phyloP scores from a whole-genome alignment of 176 grass and related monocot genomes.

The Thinopyrum elongatum region DNA sequence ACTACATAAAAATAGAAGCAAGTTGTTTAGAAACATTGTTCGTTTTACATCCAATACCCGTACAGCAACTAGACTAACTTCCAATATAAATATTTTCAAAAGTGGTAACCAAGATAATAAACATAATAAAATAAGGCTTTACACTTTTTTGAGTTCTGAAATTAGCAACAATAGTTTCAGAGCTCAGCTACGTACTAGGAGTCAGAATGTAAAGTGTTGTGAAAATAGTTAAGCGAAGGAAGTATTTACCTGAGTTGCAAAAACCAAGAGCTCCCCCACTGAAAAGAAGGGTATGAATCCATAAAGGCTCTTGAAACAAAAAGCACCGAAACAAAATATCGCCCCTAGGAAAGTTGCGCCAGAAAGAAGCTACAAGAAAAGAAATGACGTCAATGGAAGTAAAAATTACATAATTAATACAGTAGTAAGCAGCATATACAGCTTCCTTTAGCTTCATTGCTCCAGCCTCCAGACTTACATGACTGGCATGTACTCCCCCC shows the following conservation, averaged over 20 bases:
- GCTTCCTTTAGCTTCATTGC: not conserved
- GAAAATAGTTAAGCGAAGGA: not conserved
- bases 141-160: not conserved
- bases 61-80: slow-evolving; percentile 13
- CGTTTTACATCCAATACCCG: not conserved
- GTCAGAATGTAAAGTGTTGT: not conserved
- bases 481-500: not conserved
- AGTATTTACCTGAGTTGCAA: slow-evolving; percentile 87
- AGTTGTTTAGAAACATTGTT: not conserved
- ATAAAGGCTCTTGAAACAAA: slow-evolving; percentile 99
- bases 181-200: not conserved
- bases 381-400: slow-evolving; percentile 3
- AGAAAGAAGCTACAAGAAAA: slow-evolving; percentile 76
- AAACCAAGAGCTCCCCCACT: slow-evolving; percentile 84
- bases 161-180: slow-evolving; percentile 5
- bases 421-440: slow-evolving; percentile 12
- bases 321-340: slow-evolving; percentile 93
- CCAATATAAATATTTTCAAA: not conserved
- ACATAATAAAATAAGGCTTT: not conserved
- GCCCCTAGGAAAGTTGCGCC: slow-evolving; percentile 84
- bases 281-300: slow-evolving; percentile 88
- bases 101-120: not conserved
- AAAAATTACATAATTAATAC: slow-evolving; percentile 3
- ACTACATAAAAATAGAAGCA: not conserved
- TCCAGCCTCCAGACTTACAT: slow-evolving; percentile 4